A percentile compares a stretch with the other conserved stretches of the same genome.
Conservation (phyloP, 768 basidiomycete genomes). For the Amanita rimosa region DNA sequence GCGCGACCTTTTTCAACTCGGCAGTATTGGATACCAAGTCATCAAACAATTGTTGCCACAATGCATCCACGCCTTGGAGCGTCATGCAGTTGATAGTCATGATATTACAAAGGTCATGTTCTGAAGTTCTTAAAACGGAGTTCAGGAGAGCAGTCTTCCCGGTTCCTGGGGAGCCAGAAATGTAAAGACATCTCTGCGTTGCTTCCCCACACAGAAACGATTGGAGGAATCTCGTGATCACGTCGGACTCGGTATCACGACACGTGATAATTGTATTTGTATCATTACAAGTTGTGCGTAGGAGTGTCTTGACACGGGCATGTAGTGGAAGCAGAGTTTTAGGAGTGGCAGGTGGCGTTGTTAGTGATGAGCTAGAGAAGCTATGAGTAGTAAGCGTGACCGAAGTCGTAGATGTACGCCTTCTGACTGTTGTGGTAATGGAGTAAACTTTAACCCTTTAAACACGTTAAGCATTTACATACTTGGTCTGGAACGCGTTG, state of each 20-base stretch:
- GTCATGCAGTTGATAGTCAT: slow-evolving; percentile 76
- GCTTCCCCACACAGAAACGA: slow-evolving; percentile 32
- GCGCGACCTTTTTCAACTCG: slow-evolving; percentile 22
- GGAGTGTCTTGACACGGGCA: slow-evolving; percentile 52
- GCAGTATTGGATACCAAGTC: slow-evolving; percentile 21
- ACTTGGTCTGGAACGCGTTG: slow-evolving; percentile 37
- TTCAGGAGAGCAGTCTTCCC: slow-evolving; percentile 85
- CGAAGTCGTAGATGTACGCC: slow-evolving; percentile 38
- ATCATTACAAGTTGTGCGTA: slow-evolving; percentile 61
- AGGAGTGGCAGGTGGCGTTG: slow-evolving; percentile 55
- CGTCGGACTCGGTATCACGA: slow-evolving; percentile 50
- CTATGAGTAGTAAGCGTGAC: slow-evolving; percentile 31
- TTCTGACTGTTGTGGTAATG: slow-evolving; percentile 21
- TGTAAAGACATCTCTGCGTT: slow-evolving; percentile 51
- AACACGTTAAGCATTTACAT: slow-evolving; percentile 12
- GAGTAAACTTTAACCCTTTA: slow-evolving; percentile 7
- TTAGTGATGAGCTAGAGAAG: slow-evolving; percentile 29
- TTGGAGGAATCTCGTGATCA: slow-evolving; percentile 47
- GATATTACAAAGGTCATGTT: slow-evolving; percentile 29
- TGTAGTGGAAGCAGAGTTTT: slow-evolving; percentile 35
- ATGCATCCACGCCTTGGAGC: slow-evolving; percentile 47
- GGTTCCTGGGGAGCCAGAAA: slow-evolving; percentile 89
- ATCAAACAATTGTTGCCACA: slow-evolving; percentile 62
- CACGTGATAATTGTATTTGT: slow-evolving; percentile 45
- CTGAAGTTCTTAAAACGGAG: slow-evolving; percentile 37